A percentile compares a stretch with the other conserved stretches of the same genome.
Evolutionary conservation across 805 yeast species (phyloP).

Genomic region (Candida boidinii): DNA sequence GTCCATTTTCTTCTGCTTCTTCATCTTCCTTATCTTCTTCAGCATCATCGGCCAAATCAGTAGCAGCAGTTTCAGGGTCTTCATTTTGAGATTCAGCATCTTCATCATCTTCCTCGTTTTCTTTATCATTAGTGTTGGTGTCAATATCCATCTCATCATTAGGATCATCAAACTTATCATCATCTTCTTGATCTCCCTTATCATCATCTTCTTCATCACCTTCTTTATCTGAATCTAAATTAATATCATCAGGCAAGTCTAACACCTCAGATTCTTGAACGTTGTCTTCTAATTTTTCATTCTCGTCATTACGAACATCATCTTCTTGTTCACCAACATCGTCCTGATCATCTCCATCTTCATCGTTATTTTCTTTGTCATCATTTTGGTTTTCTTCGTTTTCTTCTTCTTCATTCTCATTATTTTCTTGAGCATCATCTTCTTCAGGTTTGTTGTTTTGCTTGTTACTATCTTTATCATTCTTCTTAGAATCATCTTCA

Average conservation of each 20-base stretch:
- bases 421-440: constrained; percentile 28
- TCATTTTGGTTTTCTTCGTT: constrained; percentile 29
- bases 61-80: constrained; percentile 12
- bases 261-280: constrained; percentile 81
- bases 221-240: constrained; percentile 75
- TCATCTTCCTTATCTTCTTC: constrained; percentile 20
- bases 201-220: constrained; percentile 29
- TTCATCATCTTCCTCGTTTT: constrained; percentile 15
- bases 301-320: constrained; percentile 60
- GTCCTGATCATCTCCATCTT: constrained; percentile 49
- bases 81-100: constrained; percentile 9
- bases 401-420: constrained; percentile 23
- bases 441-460: constrained; percentile 24
- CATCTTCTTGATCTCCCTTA: constrained; percentile 21
- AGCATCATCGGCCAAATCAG: constrained; percentile 21
- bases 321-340: constrained; percentile 81
- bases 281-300: constrained; percentile 59
- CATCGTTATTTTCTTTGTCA: constrained; percentile 34
- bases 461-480: constrained; percentile 24
- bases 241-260: constrained; percentile 88
- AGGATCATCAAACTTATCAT: constrained; percentile 10
- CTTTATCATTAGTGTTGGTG: constrained; percentile 10
- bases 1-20: constrained; percentile 21
- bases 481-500: constrained; percentile 19
- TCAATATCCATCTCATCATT: constrained; percentile 12